phyloP scores from a whole-genome alignment of 2,329 filamentous ascomycete genomes.

The Lecanicillium sp. region DNA sequence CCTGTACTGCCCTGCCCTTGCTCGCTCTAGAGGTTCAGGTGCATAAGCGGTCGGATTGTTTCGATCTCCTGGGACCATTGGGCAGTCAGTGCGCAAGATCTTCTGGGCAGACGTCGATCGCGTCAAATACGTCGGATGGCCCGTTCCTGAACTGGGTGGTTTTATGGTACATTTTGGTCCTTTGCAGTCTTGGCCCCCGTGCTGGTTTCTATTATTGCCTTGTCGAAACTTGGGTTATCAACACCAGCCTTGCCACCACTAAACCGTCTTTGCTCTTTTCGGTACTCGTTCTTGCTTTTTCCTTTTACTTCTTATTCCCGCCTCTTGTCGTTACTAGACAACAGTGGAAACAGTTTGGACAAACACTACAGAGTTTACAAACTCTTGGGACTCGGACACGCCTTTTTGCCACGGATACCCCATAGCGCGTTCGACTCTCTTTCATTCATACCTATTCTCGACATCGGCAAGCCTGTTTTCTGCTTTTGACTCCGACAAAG shows the following conservation, averaged over 20 bases:
- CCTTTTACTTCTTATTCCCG: not conserved
- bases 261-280: not conserved
- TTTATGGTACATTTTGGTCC: slow-evolving; percentile 5
- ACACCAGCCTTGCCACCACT: slow-evolving; percentile 1
- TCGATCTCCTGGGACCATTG: slow-evolving; percentile 13
- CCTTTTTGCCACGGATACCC: not conserved
- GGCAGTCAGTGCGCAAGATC: slow-evolving; percentile 14
- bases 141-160: slow-evolving; percentile 6
- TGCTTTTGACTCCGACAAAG: no score
- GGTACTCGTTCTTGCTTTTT: not conserved
- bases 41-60: slow-evolving; percentile 14
- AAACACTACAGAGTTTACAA: not conserved
- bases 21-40: not conserved
- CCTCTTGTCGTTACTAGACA: not conserved
- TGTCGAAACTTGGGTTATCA: slow-evolving; percentile 3
- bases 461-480: not conserved
- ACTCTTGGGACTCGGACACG: not conserved
- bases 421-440: not conserved
- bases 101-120: slow-evolving; percentile 13
- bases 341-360: not conserved
- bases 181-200: not conserved
- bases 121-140: slow-evolving; percentile 14
- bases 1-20: slow-evolving; percentile 9
- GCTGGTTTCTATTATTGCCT: not conserved
- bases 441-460: not conserved